These are phyloP conservation scores for Candida maris DNA, from an alignment of 805 yeast species.

Conservation along the genomic window DNA sequence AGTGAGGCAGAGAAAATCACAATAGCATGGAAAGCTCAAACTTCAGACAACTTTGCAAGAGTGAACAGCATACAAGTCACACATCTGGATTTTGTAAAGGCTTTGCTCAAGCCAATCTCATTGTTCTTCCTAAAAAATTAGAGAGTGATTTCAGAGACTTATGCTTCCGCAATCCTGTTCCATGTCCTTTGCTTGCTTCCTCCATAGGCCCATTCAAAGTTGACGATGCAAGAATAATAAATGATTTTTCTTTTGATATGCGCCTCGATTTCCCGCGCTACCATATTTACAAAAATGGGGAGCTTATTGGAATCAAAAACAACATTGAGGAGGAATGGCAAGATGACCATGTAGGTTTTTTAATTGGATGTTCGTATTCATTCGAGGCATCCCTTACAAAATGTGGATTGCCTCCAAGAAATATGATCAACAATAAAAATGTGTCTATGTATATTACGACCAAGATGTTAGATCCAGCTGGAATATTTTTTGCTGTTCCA, in stretches of 20 bases:
- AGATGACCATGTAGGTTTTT: constrained; percentile 35
- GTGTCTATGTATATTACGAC: constrained; percentile 30
- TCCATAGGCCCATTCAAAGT: constrained; percentile 22
- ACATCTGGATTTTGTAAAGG: constrained; percentile 19
- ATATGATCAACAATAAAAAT: constrained; percentile 16
- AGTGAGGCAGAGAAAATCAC: no score
- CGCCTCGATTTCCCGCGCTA: constrained; percentile 36
- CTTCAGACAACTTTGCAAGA: neutral
- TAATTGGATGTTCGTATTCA: constrained; percentile 41
- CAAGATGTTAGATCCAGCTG: constrained; percentile 29
- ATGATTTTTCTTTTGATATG: constrained; percentile 26
- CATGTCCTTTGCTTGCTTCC: constrained; percentile 39
- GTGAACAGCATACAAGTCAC: neutral
- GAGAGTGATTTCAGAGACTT: constrained; percentile 34
- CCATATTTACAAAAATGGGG: constrained; percentile 33
- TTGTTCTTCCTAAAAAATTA: constrained; percentile 32
- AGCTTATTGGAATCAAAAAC: constrained; percentile 20
- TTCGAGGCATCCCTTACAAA: constrained; percentile 34
- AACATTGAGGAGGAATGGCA: constrained; percentile 33
- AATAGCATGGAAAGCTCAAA: neutral
- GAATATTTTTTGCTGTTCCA: constrained; percentile 29
- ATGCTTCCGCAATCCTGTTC: constrained; percentile 37
- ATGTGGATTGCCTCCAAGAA: constrained; percentile 31
- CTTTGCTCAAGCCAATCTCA: constrained; percentile 37
- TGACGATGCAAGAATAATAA: constrained; percentile 14